These are phyloP conservation scores for Papiliotrema fonsecae DNA, from an alignment of 1,284 basidiomycete species.

Conservation along the genomic window DNA sequence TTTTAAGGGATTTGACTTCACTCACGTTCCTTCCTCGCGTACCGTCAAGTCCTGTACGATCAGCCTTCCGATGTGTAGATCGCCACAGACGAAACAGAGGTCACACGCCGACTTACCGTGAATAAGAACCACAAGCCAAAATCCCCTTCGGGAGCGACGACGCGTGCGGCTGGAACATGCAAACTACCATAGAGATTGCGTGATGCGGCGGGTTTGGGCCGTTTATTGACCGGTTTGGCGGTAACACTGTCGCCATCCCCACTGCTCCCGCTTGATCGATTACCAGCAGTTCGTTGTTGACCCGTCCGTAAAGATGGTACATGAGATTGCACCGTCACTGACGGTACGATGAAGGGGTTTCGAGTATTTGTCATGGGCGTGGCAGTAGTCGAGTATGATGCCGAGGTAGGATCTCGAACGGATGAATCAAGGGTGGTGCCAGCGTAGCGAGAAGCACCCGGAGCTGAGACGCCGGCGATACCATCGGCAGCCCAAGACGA, in stretches of 20 bases:
- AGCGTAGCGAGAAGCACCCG: no score
- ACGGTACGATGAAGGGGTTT: background rate
- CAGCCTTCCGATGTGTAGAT: background rate
- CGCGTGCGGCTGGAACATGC: slow-evolving; percentile 34
- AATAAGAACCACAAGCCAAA: slow-evolving; percentile 43
- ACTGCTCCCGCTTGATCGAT: slow-evolving; percentile 5
- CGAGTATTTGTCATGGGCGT: no score
- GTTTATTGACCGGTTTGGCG: background rate
- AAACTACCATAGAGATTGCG: slow-evolving; percentile 37
- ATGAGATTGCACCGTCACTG: background rate
- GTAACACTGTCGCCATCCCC: background rate
- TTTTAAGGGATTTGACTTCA: slow-evolving; percentile 1
- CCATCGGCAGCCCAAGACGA: background rate
- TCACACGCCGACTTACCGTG: slow-evolving; percentile 25
- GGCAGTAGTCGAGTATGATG: background rate
- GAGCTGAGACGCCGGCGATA: background rate
- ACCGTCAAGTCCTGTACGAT: slow-evolving; percentile 35
- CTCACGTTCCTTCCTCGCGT: slow-evolving; percentile 36
- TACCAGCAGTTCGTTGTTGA: slow-evolving; percentile 1
- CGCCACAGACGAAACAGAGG: background rate
- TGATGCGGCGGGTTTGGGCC: background rate
- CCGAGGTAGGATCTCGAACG: background rate
- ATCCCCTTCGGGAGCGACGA: slow-evolving; percentile 30
- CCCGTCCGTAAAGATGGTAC: background rate
- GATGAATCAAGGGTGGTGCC: no score